Percentiles rank a stretch among this genome's conserved stretches.
Conservation (phyloP, 768 basidiomycete species). For the Phaeotremella fagi region DNA sequence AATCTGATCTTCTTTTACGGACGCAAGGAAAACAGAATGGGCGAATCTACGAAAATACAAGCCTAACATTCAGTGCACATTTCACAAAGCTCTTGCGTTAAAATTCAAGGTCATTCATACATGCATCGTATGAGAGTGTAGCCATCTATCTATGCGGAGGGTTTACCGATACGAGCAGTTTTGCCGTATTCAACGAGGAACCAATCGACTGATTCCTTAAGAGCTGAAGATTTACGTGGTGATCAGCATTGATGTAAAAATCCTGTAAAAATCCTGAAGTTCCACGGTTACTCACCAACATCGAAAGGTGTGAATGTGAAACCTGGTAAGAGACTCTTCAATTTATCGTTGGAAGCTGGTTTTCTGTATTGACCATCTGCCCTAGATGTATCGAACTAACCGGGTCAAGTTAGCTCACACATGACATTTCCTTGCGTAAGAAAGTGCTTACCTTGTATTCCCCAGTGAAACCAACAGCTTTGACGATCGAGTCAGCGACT, state of each 20-base stretch:
- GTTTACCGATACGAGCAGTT: constrained; percentile 38
- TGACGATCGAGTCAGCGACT: constrained; percentile 85
- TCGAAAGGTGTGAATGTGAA: constrained; percentile 93
- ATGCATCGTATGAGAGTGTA: too few relatives aligned
- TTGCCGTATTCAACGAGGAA: constrained; percentile 74
- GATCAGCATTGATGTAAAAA: too few relatives aligned
- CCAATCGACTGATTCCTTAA: constrained; percentile 76
- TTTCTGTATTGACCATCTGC: constrained; percentile 95
- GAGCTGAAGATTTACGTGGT: constrained; percentile 54
- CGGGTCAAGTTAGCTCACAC: background rate
- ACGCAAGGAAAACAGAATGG: too few relatives aligned
- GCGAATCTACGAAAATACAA: too few relatives aligned
- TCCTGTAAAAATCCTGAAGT: background rate
- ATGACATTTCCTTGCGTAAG: background rate
- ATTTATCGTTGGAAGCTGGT: constrained; percentile 87
- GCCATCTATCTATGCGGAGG: too few relatives aligned
- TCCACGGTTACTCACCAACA: constrained; percentile 56
- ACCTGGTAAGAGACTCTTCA: constrained; percentile 61
- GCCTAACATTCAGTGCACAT: too few relatives aligned
- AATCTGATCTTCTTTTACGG: too few relatives aligned
- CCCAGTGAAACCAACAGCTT: constrained; percentile 71
- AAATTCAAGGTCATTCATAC: too few relatives aligned
- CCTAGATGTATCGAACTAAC: constrained; percentile 72
- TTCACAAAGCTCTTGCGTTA: too few relatives aligned
- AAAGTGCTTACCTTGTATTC: constrained; percentile 58